phyloP scores from a whole-genome alignment of 257 asterid genomes.

The Nicotiana undulata region DNA sequence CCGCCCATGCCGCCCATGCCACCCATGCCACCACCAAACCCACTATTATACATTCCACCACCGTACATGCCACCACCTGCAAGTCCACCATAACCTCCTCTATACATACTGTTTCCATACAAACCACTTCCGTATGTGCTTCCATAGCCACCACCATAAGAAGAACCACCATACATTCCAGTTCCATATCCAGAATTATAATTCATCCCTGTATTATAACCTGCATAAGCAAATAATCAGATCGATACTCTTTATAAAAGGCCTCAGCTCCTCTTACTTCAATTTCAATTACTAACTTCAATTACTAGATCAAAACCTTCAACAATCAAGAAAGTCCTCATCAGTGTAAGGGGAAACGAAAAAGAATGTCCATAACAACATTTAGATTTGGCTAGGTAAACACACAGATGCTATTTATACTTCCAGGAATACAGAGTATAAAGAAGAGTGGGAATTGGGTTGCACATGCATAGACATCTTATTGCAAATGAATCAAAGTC shows the following conservation, averaged over 20 bases:
- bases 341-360: neutral
- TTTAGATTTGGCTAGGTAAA: neutral
- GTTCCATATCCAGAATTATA: slow-evolving; percentile 65
- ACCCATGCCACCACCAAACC: slow-evolving; percentile 64
- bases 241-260: neutral
- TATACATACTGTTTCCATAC: slow-evolving; percentile 80
- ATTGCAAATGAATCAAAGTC: neutral
- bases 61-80: slow-evolving; percentile 78
- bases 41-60: slow-evolving; percentile 73
- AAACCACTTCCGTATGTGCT: slow-evolving; percentile 65
- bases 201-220: slow-evolving; percentile 54
- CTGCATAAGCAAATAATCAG: slow-evolving; percentile 30
- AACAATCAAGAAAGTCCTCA: neutral
- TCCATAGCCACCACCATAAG: slow-evolving; percentile 38
- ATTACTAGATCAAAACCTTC: neutral
- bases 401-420: neutral
- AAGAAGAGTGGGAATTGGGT: neutral
- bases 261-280: neutral
- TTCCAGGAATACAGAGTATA: neutral
- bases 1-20: slow-evolving; percentile 35
- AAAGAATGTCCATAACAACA: neutral
- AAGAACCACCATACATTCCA: slow-evolving; percentile 37
- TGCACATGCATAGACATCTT: neutral
- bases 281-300: neutral
- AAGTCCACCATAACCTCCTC: slow-evolving; percentile 82